phyloP scores from a whole-genome alignment of 495 filamentous ascomycete species.

The Emericellopsis terricola region DNA sequence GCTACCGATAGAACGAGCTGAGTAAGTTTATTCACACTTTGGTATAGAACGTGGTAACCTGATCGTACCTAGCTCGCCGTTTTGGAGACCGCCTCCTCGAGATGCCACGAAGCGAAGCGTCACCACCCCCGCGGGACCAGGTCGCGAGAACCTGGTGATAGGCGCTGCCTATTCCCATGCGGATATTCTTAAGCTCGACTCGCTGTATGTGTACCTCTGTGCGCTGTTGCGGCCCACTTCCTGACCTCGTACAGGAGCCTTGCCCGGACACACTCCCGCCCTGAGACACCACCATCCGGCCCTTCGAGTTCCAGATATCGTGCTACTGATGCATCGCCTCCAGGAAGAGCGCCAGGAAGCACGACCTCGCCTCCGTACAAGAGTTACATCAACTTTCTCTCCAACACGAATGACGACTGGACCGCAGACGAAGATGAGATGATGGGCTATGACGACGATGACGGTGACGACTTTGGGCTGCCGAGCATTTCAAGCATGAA shows the following conservation, averaged over 20 bases:
- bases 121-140: conserved; percentile 3
- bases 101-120: conserved; percentile 32
- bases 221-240: conserved; percentile 2
- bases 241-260: conserved; percentile 15
- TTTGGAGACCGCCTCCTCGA: conserved; percentile 56
- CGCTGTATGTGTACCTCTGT: conserved; percentile 28
- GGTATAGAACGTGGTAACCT: no score
- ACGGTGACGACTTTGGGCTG: conserved; percentile 88
- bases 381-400: conserved; percentile 60
- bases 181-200: conserved; percentile 77
- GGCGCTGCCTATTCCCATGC: conserved; percentile 94
- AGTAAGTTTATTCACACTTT: conserved; percentile 37
- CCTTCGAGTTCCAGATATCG: conserved; percentile 11
- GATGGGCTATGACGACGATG: conserved; percentile 60
- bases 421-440: conserved; percentile 49
- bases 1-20: conserved; percentile 42
- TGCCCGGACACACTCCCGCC: conserved; percentile 24
- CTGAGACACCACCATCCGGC: conserved; percentile 30
- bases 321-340: conserved; percentile 29
- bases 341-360: conserved; percentile 32
- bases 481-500: conserved; percentile 82
- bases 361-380: conserved; percentile 43
- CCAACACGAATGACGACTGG: conserved; percentile 62
- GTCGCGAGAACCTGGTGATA: conserved; percentile 63
- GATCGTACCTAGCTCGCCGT: conserved; percentile 71